phyloP scores from a whole-genome alignment of 192 early-diverging fungal species.

The Mortierella alpina region DNA sequence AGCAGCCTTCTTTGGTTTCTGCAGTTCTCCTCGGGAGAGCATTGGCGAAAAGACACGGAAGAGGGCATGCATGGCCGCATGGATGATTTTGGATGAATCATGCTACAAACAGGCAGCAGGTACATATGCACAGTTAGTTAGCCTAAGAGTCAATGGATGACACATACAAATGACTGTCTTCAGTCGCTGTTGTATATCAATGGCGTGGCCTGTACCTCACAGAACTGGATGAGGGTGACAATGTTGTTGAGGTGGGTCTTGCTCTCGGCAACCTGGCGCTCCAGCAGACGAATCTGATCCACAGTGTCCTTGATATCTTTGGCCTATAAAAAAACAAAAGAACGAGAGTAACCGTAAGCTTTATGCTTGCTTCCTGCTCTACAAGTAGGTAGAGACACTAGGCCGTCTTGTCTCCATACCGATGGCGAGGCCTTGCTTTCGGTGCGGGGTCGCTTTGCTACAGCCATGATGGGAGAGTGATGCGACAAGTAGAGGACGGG shows the following conservation, averaged over 20 bases:
- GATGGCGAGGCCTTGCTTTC: slow-evolving; percentile 20
- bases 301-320: slow-evolving; percentile 41
- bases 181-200: neutral
- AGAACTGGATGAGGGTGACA: slow-evolving; percentile 67
- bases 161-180: neutral
- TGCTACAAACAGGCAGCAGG: slow-evolving; percentile 31
- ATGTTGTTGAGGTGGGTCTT: slow-evolving; percentile 84
- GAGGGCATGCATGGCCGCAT: slow-evolving; percentile 79
- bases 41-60: slow-evolving; percentile 74
- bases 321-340: slow-evolving; percentile 2
- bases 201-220: slow-evolving; percentile 50
- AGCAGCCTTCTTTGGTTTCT: slow-evolving; percentile 50
- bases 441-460: slow-evolving; percentile 33
- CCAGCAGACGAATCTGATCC: slow-evolving; percentile 65
- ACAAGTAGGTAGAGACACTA: neutral
- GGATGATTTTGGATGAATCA: slow-evolving; percentile 64
- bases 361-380: neutral
- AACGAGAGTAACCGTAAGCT: neutral
- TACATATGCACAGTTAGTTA: neutral
- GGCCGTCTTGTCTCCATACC: neutral
- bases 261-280: slow-evolving; percentile 71
- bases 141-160: neutral
- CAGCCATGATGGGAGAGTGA: slow-evolving; percentile 32
- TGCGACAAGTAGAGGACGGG: neutral
- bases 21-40: slow-evolving; percentile 58